Evolutionary conservation across 768 basidiomycete genomes (phyloP), one percentile per base, ranked within the genome.

Genomic region (Kwoniella newhampshirensis): DNA sequence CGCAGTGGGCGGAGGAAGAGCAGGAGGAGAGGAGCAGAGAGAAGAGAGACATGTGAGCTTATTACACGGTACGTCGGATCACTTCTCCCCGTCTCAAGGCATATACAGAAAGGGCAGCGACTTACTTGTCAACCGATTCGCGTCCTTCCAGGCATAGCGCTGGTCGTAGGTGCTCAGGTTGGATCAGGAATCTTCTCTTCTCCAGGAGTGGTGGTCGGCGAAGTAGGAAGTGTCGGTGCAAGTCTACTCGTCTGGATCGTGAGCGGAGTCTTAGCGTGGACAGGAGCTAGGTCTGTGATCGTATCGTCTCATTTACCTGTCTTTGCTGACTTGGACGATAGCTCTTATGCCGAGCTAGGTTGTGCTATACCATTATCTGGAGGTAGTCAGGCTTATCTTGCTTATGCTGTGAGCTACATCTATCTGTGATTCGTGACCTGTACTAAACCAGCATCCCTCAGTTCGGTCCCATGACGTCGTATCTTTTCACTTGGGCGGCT

Each of bases 131-230:
- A 25, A 42, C 21, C 8, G 8, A n/a, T n/a, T n/a, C n/a, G n/a
- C n/a, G 40, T 42, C 17, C 40, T 28, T 32, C 6, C 62, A 90
- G 91, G 88, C n/a, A 83, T 94, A 63, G 91, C 88, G 26, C 78
- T 96, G 40, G 83, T 92, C 60, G 85, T 88, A 17, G 90, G 91
- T 6, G 76, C 84, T 64, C 91, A 93, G 81, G 87, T 87, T 68
- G 91, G 91, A 15, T 93, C 91, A 17, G 91, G 91, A 30, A 96
- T 96, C 57, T 96, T 94, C 78, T 92, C 90, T 3, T 92, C 90
- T 4, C 91, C 93, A 1, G 94, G 94, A 1, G 85, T 97, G 25
- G 86, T 97, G 1, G 85, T 93, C 25, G 87, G 89, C 9, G 89
- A 93, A 69, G 87, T 88, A 0, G 82, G 90, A 35, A 91, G 88